A percentile compares a stretch with the other conserved stretches of the same genome.
Conservation (phyloP, 306 rosid species). For the Abrus pulchellus region DNA sequence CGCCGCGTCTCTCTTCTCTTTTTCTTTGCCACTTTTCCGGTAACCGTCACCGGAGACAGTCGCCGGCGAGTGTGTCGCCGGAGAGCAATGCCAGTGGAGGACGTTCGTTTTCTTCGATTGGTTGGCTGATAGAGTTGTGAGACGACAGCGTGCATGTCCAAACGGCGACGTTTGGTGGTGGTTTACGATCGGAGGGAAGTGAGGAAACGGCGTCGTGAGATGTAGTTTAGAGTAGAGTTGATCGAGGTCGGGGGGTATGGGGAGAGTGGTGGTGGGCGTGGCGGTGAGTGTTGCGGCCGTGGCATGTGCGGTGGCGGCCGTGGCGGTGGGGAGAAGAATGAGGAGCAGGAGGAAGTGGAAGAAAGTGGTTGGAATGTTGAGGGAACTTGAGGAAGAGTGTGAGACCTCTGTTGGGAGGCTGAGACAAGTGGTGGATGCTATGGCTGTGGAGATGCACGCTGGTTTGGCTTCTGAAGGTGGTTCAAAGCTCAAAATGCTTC, state of each 20-base stretch:
- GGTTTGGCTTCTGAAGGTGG: conserved; percentile 93
- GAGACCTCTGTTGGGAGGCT: conserved; percentile 67
- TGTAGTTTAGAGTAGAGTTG: conserved; percentile 48
- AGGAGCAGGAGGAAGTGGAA: conserved; percentile 74
- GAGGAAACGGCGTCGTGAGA: conserved; percentile 55
- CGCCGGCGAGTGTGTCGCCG: neutral
- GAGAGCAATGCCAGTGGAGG: neutral
- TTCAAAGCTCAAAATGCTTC: conserved; percentile 90
- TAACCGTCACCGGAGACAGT: conserved; percentile 43
- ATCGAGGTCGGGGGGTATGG: conserved; percentile 54
- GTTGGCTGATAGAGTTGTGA: neutral
- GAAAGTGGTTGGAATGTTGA: conserved; percentile 65
- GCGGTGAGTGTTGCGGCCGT: conserved; percentile 72
- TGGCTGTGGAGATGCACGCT: conserved; percentile 96
- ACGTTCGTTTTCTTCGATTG: neutral
- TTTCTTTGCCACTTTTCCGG: conserved; percentile 49
- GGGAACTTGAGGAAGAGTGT: conserved; percentile 70
- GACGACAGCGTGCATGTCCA: conserved; percentile 62
- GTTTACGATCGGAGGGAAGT: conserved; percentile 51
- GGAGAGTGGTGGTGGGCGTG: conserved; percentile 65
- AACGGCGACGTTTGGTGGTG: conserved; percentile 58
- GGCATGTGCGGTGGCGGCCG: conserved; percentile 76
- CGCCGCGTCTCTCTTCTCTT: conserved; percentile 35
- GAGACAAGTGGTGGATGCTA: conserved; percentile 82
- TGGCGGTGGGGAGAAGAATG: conserved; percentile 69